phyloP scores from a whole-genome alignment of 2,329 filamentous ascomycete species.

The Sclerotinia nivalis region DNA sequence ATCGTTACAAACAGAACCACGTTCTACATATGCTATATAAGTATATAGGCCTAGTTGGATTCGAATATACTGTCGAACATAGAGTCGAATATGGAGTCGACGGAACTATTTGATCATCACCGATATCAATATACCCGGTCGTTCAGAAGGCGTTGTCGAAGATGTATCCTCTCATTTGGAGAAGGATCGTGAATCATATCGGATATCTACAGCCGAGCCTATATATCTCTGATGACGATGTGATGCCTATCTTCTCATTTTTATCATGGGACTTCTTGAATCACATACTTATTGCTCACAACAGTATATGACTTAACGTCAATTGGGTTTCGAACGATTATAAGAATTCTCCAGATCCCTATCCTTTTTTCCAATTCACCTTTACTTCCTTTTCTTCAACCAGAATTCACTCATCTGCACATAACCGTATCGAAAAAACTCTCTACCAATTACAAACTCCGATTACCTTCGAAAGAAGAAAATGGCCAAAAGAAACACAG shows the following conservation, averaged over 20 bases:
- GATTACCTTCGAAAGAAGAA: conserved; percentile 6
- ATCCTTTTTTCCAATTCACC: background rate
- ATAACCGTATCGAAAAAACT: conserved; percentile 2
- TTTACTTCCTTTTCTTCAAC: conserved; percentile 7
- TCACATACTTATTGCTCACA: background rate
- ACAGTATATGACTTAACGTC: background rate
- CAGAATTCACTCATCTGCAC: background rate
- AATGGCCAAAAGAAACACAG: background rate
- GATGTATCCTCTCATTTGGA: too few species aligned
- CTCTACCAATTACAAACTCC: conserved; percentile 6
- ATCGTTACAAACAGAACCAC: too few species aligned
- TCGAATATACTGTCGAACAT: too few species aligned
- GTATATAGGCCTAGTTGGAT: too few species aligned
- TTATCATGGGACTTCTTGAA: background rate
- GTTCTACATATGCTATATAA: too few species aligned
- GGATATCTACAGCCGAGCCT: too few species aligned
- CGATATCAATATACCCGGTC: too few species aligned
- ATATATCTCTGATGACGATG: too few species aligned
- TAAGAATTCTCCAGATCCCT: background rate
- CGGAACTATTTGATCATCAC: too few species aligned
- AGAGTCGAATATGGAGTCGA: too few species aligned
- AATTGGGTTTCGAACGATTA: conserved; percentile 9
- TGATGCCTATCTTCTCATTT: background rate
- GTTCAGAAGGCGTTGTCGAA: too few species aligned
- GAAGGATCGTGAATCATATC: too few species aligned